A percentile compares a stretch with the other conserved stretches of the same genome.
Conservation (phyloP, 176 grass and related monocot species). For the Aegilops sharonensis region DNA sequence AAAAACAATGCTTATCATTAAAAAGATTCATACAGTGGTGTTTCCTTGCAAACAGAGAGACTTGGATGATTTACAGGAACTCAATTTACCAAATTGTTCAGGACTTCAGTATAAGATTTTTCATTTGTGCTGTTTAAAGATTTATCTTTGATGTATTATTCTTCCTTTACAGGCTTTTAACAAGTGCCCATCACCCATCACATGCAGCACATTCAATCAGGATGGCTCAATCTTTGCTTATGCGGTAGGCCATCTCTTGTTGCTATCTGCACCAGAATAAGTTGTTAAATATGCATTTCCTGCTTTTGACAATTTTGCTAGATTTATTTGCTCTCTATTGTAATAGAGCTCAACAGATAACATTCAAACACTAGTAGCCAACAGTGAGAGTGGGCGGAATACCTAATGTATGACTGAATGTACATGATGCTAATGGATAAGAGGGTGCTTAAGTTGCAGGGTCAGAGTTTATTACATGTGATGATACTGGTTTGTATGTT, state of each 20-base stretch:
- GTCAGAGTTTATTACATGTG: not conserved
- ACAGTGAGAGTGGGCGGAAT: not conserved
- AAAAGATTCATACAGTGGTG: not conserved
- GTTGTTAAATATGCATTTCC: not conserved
- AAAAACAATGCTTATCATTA: not conserved
- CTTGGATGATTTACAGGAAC: not conserved
- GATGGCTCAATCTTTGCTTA: conserved; percentile 96
- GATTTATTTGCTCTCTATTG: conserved; percentile 3
- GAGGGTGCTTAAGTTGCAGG: not conserved
- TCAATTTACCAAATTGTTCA: not conserved
- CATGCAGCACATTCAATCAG: conserved; percentile 89
- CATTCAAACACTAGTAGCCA: conserved; percentile 4
- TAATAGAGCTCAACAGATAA: conserved; percentile 3
- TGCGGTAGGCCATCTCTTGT: conserved; percentile 54
- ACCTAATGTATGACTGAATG: not conserved
- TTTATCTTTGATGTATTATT: conserved; percentile 19
- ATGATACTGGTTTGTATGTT: conserved; percentile 10
- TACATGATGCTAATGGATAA: not conserved
- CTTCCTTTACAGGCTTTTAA: conserved; percentile 61
- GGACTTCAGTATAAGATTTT: not conserved
- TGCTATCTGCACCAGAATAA: conserved; percentile 16
- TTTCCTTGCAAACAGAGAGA: not conserved
- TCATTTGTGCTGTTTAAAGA: not conserved
- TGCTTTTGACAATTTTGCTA: conserved; percentile 21
- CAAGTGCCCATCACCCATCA: conserved; percentile 77